Conservation (phyloP, 2,329 filamentous ascomycete genomes). For the Microascus cirrosus region DNA sequence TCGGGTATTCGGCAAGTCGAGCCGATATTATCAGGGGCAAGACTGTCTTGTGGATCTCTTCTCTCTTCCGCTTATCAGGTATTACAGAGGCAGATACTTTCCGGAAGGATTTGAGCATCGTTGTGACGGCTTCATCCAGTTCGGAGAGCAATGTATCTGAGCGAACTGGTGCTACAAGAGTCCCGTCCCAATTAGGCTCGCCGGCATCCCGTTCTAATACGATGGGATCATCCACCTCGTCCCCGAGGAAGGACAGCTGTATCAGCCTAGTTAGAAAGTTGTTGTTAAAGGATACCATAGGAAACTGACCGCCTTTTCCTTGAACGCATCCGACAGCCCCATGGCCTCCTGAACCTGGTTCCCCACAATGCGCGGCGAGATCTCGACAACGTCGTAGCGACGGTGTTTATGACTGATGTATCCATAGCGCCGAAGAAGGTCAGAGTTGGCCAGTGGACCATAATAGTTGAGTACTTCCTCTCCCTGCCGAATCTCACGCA, state of each 20-base stretch:
- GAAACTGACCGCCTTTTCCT: conserved; percentile 26
- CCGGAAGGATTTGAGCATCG: conserved; percentile 35
- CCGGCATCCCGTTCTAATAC: conserved; percentile 49
- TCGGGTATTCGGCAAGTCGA: conserved; percentile 28
- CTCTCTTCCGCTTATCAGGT: conserved; percentile 36
- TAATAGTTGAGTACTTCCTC: conserved; percentile 86
- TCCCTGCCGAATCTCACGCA: conserved; percentile 56
- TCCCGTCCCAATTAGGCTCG: conserved; percentile 38
- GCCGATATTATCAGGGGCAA: conserved; percentile 25
- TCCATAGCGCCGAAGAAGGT: conserved; percentile 74
- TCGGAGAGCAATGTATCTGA: conserved; percentile 35
- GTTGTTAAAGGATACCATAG: neutral
- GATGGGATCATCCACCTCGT: conserved; percentile 64
- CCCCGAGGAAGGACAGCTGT: conserved; percentile 22
- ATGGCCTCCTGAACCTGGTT: conserved; percentile 21
- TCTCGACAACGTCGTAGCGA: conserved; percentile 72
- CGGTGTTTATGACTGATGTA: conserved; percentile 73
- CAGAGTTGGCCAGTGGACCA: conserved; percentile 70
- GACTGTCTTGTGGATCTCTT: conserved; percentile 30
- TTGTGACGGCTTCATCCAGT: conserved; percentile 38
- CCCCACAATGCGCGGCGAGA: conserved; percentile 51
- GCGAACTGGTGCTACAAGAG: conserved; percentile 22
- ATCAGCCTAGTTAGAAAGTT: neutral
- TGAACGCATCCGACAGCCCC: conserved; percentile 10
- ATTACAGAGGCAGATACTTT: conserved; percentile 29